Evolutionary conservation across 495 filamentous ascomycete species (phyloP).

Genomic region (Glutinoglossum americanum): DNA sequence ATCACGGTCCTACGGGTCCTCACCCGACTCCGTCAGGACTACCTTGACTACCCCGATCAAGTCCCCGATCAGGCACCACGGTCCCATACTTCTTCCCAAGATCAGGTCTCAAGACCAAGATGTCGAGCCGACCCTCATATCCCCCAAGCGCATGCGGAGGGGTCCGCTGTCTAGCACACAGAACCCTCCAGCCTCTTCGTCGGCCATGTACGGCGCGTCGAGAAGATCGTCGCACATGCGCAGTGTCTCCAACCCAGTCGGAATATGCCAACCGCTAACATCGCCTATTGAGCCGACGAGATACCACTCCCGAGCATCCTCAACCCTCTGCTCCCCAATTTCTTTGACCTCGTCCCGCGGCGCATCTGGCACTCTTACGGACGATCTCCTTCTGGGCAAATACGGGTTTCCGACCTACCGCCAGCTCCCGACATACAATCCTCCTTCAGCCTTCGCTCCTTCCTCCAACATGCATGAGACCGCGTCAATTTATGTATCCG

Average conservation of each 20-base stretch:
- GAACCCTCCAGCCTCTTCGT: constrained; percentile 23
- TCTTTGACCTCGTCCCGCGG: constrained; percentile 32
- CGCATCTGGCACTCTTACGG: constrained; percentile 14
- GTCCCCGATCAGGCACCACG: constrained; percentile 59
- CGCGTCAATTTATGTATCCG: constrained; percentile 14
- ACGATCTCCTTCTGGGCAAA: constrained; percentile 21
- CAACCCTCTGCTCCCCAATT: constrained; percentile 43
- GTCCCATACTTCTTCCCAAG: constrained; percentile 66
- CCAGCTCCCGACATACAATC: constrained; percentile 46
- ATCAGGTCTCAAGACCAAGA: constrained; percentile 71
- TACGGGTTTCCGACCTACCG: constrained; percentile 68
- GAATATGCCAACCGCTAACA: constrained; percentile 17
- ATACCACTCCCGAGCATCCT: constrained; percentile 11
- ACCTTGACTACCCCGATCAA: constrained; percentile 9
- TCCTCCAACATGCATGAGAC: constrained; percentile 19
- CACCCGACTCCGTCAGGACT: neutral
- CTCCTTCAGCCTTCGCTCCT: constrained; percentile 21
- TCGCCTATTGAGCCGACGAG: constrained; percentile 6
- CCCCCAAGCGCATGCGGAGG: constrained; percentile 23
- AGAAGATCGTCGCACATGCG: constrained; percentile 25
- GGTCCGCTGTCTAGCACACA: constrained; percentile 34
- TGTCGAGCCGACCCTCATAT: constrained; percentile 31
- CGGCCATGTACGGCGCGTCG: constrained; percentile 18
- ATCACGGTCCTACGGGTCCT: neutral
- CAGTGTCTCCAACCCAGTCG: constrained; percentile 42